Evolutionary conservation across 441 rosid genomes (phyloP).

Genomic region (Melastoma candidum): DNA sequence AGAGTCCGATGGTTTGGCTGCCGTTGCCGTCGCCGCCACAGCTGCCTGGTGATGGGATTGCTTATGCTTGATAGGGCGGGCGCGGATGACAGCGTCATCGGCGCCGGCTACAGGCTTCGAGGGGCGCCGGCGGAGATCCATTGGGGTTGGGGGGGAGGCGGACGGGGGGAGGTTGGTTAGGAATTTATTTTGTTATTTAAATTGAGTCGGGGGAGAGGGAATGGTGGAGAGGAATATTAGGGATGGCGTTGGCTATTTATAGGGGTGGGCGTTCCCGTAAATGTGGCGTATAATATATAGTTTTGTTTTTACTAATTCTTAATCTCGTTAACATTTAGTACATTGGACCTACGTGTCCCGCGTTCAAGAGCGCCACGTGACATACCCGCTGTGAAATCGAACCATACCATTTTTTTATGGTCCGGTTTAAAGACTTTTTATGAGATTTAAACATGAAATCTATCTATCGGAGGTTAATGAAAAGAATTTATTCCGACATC

Average conservation of each 20-base stretch:
- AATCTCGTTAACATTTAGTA: too few species aligned
- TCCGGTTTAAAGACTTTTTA: too few species aligned
- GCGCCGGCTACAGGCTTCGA: not conserved
- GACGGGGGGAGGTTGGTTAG: not conserved
- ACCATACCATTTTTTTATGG: too few species aligned
- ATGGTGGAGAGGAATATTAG: conserved; percentile 8
- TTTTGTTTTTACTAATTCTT: too few species aligned
- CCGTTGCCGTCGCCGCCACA: not conserved
- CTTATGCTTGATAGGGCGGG: not conserved
- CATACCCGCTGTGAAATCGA: too few species aligned
- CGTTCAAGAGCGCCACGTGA: too few species aligned
- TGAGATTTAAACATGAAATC: too few species aligned
- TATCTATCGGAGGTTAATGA: too few species aligned
- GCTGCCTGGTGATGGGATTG: not conserved
- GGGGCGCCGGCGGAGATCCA: conserved; percentile 17
- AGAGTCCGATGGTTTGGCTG: too few species aligned
- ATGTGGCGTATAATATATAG: too few species aligned
- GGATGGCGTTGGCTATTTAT: conserved; percentile 5
- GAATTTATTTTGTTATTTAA: not conserved
- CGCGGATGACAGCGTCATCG: not conserved
- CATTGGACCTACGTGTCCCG: too few species aligned
- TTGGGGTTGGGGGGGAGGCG: conserved; percentile 3
- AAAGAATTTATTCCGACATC: too few species aligned
- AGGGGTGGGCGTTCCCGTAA: not conserved
- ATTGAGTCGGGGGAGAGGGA: not conserved